Conservation (phyloP, 768 basidiomycete genomes). For the Rhodotorula sphaerocarpa region DNA sequence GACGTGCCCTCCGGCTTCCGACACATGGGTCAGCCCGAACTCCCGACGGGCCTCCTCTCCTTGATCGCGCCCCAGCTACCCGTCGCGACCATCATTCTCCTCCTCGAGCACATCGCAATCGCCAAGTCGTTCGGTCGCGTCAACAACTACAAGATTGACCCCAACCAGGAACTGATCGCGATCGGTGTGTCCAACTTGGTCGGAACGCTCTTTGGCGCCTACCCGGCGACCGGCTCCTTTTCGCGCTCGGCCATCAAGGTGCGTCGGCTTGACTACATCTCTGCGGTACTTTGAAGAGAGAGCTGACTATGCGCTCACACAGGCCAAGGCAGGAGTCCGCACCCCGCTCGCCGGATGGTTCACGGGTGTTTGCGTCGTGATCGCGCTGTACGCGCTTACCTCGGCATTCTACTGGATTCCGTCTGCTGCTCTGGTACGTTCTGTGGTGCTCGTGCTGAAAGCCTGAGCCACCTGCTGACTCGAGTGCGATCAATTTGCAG, state of each 20-base stretch:
- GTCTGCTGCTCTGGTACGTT: slow-evolving; percentile 44
- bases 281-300: too few relatives aligned
- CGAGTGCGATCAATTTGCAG: too few relatives aligned
- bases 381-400: slow-evolving; percentile 89
- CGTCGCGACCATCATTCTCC: slow-evolving; percentile 68
- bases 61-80: slow-evolving; percentile 62
- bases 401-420: slow-evolving; percentile 46
- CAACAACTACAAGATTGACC: slow-evolving; percentile 77
- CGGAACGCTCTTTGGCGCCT: slow-evolving; percentile 80
- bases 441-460: too few relatives aligned
- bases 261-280: too few relatives aligned
- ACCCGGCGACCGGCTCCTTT: slow-evolving; percentile 96
- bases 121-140: slow-evolving; percentile 81
- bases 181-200: slow-evolving; percentile 5
- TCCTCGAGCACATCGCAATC: slow-evolving; percentile 73
- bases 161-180: slow-evolving; percentile 79
- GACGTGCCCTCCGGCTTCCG: slow-evolving; percentile 57
- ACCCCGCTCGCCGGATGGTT: slow-evolving; percentile 83
- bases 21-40: slow-evolving; percentile 49
- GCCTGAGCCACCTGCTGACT: too few relatives aligned
- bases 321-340: slow-evolving; percentile 93
- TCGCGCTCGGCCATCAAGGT: slow-evolving; percentile 94
- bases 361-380: slow-evolving; percentile 63
- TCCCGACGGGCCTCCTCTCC: slow-evolving; percentile 20
- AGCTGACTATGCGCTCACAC: too few relatives aligned